phyloP scores from a whole-genome alignment of 768 basidiomycete genomes.

The Lentinula raphanica region DNA sequence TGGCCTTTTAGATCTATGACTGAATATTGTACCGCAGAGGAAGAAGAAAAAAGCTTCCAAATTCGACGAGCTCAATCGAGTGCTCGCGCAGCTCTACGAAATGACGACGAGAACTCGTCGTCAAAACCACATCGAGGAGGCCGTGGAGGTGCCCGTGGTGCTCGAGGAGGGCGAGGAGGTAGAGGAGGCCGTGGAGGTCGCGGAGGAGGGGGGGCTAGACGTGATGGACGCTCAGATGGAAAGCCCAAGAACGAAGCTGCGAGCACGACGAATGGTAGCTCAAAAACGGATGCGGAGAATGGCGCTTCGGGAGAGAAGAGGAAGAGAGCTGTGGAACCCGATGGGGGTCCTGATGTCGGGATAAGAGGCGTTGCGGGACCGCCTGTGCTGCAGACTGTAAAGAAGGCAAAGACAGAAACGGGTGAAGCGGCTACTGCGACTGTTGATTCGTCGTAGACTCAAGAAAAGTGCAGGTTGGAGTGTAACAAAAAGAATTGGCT shows the following conservation, averaged over 20 bases:
- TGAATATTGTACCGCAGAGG: conserved; percentile 41
- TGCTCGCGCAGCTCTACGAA: conserved; percentile 46
- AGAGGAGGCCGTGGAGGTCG: conserved; percentile 30
- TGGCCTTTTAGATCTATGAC: neutral
- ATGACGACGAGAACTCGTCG: conserved; percentile 16
- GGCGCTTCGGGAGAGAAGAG: conserved; percentile 57
- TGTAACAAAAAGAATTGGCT: too few species aligned
- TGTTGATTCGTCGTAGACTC: too few species aligned
- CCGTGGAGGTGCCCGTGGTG: conserved; percentile 38
- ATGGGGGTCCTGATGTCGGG: conserved; percentile 68
- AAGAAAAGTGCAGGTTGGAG: too few species aligned
- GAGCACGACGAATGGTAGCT: conserved; percentile 19
- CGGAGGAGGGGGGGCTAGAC: conserved; percentile 10
- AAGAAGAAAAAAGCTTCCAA: conserved; percentile 67
- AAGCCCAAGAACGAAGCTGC: conserved; percentile 10
- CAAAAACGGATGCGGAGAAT: conserved; percentile 29
- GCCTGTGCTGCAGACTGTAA: conserved; percentile 34
- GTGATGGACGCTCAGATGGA: conserved; percentile 5
- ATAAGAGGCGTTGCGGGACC: conserved; percentile 61
- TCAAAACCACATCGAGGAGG: conserved; percentile 23
- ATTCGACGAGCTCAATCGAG: conserved; percentile 69
- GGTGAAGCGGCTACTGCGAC: neutral
- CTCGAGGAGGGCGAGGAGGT: conserved; percentile 28
- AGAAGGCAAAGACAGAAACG: conserved; percentile 39
- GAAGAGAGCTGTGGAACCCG: conserved; percentile 72